A percentile compares a stretch with the other conserved stretches of the same genome.
Evolutionary conservation across 192 early-diverging fungal species (phyloP).

Genomic region (Mortierella claussenii): DNA sequence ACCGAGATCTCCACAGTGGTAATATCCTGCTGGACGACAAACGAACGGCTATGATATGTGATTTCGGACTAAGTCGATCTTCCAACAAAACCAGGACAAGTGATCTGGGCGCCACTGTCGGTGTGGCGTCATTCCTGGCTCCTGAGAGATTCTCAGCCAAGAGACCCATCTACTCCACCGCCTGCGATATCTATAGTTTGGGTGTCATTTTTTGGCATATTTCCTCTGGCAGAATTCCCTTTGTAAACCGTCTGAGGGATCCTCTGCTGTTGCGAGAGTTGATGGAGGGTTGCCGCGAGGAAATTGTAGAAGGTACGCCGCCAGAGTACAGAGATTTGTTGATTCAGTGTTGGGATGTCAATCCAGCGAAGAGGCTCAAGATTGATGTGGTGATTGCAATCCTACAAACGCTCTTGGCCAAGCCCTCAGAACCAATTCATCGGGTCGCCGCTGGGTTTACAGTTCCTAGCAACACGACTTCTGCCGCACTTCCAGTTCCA

Average conservation of each 20-base stretch:
- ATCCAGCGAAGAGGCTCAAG: slow-evolving; percentile 41
- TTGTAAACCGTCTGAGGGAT: slow-evolving; percentile 45
- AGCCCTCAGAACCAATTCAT: slow-evolving; percentile 26
- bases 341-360: slow-evolving; percentile 52
- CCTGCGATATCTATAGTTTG: slow-evolving; percentile 57
- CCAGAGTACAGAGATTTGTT: slow-evolving; percentile 51
- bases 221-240: slow-evolving; percentile 54
- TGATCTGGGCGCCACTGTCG: slow-evolving; percentile 31
- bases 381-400: slow-evolving; percentile 55
- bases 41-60: slow-evolving; percentile 49
- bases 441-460: slow-evolving; percentile 22
- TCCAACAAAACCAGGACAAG: slow-evolving; percentile 27
- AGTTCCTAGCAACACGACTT: slow-evolving; percentile 35
- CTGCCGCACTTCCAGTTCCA: slow-evolving; percentile 34
- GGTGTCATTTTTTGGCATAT: slow-evolving; percentile 61
- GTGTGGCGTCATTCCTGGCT: slow-evolving; percentile 47
- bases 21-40: slow-evolving; percentile 57
- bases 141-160: slow-evolving; percentile 38
- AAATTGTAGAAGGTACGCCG: slow-evolving; percentile 52
- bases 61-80: slow-evolving; percentile 50
- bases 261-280: slow-evolving; percentile 41
- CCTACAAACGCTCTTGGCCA: slow-evolving; percentile 41
- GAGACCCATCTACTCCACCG: slow-evolving; percentile 44
- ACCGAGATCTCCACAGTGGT: slow-evolving; percentile 58
- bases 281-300: slow-evolving; percentile 48